Base-by-base conservation (phyloP, 1,284 basidiomycete genomes). In the Phellopilus nigrolimitatus region DNA sequence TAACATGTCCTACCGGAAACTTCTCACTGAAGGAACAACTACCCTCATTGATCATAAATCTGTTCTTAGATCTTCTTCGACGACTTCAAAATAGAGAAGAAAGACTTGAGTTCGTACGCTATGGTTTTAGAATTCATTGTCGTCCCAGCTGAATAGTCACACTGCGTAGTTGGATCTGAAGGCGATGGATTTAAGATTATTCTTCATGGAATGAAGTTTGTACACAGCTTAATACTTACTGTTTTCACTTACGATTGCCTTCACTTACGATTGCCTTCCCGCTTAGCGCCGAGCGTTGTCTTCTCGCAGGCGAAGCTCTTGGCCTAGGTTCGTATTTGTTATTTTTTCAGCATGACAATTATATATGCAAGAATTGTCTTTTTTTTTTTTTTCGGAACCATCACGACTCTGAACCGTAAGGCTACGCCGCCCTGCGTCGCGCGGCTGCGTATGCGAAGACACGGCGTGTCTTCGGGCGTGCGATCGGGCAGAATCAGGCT, bases 231-330 rank as follows among this genome's bases (percentile, higher is more conserved):
- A n/a, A n/a, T 10, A 13, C 43, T 27, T 41, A 4, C 12, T 38
- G 10, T 48, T 30, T 21, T 9, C 15, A 4, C 7, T 15, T 27
- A 6, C 53, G 57, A 28, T 13, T 51, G 25, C 10, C 13, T 24
- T 42, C 25, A 24, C 22, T 10, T 27, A 50, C 44, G 15, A 55
- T 61, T 8, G 31, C 62, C 19, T 59, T 61, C 31, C 61, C 62
- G 5, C 60, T 62, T 60, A 69, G 68, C 53, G 68, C 69, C n/a
- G 69, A 71, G 51, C 59, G 70, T 2, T 66, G 66, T 44, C 54
- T 71, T 9, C 57, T 71, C n/a, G 68, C 66, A 0, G 70, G 67
- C 22, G 70, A 71, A 59, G 67, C 70, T 13, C 55, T 71, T 12
- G 70, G 69, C 1, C 48, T 62, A 17, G 60, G 58, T 44, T 30